Percentiles rank a stretch among this genome's conserved stretches.
Evolutionary conservation across 2,329 filamentous ascomycete species (phyloP).

Genomic region (Cercospora sesami): DNA sequence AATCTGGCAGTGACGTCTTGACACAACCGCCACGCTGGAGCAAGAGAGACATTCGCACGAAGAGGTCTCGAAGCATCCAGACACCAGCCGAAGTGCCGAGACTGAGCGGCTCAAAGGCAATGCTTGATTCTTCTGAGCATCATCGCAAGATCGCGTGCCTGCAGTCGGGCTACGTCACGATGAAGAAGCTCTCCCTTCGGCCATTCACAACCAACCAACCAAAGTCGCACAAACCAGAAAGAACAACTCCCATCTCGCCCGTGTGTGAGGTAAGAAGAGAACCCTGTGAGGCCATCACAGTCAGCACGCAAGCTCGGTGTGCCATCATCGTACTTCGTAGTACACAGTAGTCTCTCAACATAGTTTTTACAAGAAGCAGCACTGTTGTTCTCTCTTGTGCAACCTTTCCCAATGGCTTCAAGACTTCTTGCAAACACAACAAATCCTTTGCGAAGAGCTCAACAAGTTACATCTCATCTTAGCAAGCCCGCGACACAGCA

Average conservation of each 20-base stretch:
- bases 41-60: background rate
- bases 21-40: background rate
- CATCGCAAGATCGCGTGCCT: background rate
- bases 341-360: background rate
- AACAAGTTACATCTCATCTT: constrained; percentile 22
- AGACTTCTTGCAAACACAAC: background rate
- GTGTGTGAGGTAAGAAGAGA: background rate
- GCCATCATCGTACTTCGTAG: background rate
- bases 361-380: constrained; percentile 3
- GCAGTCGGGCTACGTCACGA: background rate
- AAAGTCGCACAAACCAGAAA: background rate
- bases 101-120: background rate
- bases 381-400: background rate
- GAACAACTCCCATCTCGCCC: background rate
- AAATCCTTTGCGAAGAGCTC: constrained; percentile 19
- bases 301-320: background rate
- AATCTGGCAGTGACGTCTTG: background rate
- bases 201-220: background rate
- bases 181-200: background rate
- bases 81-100: background rate
- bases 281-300: background rate
- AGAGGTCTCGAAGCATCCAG: background rate
- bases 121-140: background rate
- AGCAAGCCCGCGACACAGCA: constrained; percentile 19
- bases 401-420: constrained; percentile 9